Evolutionary conservation across 2,329 filamentous ascomycete species (phyloP), one percentile per base, ranked within the genome.

Genomic region (Byssochlamys sp.): DNA sequence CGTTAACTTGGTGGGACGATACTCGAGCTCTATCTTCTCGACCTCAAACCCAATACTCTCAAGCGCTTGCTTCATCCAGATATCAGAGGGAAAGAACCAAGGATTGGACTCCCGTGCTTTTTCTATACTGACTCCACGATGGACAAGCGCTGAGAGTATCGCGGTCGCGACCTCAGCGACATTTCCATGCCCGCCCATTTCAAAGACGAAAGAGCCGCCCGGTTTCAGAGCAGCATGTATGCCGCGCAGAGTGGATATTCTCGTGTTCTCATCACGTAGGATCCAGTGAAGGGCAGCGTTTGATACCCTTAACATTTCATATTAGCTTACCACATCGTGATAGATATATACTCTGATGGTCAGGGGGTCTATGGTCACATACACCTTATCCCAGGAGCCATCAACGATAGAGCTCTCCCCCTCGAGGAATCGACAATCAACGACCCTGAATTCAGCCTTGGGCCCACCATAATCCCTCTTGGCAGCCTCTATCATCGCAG

Each of bases 131-230:
- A 84, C 67, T 0, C 82, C 79, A 1, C 79, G 76, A 14, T 77
- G 67, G 1, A 73, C 69, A 1, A 87, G 73, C 1, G 80, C 80
- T 14, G 77, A 74, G 3, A 85, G 71, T 6, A 88, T 72, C 1
- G 83, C 82, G 0, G 81, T 75, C 28, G 82, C 78, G 62, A 87
- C 80, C 70, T 89, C 86, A 1, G 77, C 74, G 0, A 87, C 78
- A 69, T 89, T 89, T 24, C 87, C 87, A 54, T 84, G 78, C 0
- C 86, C 86, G 55, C 87, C 86, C 83, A 86, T 86, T 70, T 90
- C 87, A 64, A 89, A 88, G 9, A 81, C 79, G 58, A 89, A 84
- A 0, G 64, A 65, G 1, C 84, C 86, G 10, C 78, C 79, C 0
- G 81, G 79, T 33, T 74, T 77, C 1, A 89, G 77, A 0, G 80